A percentile compares a stretch with the other conserved stretches of the same genome.
Evolutionary conservation across 108 stramenopile species (phyloP).

Genomic region (Mayamaea pseudoterrestris): DNA sequence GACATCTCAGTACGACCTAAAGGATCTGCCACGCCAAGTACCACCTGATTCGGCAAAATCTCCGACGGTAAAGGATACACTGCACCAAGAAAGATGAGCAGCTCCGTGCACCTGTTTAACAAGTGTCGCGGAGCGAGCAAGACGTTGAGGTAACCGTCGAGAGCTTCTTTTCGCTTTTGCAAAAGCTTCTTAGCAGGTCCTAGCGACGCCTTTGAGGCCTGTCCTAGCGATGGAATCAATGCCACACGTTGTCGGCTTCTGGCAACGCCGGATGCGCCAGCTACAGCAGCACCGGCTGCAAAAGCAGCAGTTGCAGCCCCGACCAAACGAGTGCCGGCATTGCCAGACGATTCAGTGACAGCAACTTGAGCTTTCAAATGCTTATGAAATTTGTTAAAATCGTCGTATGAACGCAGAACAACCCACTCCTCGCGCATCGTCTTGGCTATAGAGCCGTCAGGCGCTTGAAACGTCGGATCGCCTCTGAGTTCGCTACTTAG

Average conservation of each 20-base stretch:
- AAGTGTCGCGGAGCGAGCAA: slow-evolving; percentile 43
- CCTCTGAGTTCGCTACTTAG: slow-evolving; percentile 25
- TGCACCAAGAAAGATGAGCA: slow-evolving; percentile 68
- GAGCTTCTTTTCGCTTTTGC: slow-evolving; percentile 43
- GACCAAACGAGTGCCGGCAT: slow-evolving; percentile 48
- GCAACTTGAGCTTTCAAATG: slow-evolving; percentile 66
- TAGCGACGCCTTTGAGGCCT: slow-evolving; percentile 55
- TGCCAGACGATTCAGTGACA: slow-evolving; percentile 44
- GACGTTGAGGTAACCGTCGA: slow-evolving; percentile 61
- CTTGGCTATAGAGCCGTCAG: slow-evolving; percentile 10
- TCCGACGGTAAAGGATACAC: slow-evolving; percentile 45
- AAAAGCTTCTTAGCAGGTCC: slow-evolving; percentile 51
- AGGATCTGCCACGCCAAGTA: slow-evolving; percentile 19
- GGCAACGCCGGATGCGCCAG: too few species aligned
- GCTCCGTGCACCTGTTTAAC: slow-evolving; percentile 52
- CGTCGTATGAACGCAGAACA: slow-evolving; percentile 61
- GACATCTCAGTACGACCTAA: slow-evolving; percentile 34
- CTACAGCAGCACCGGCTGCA: slow-evolving; percentile 4
- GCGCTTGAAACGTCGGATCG: slow-evolving; percentile 15
- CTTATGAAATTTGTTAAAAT: slow-evolving; percentile 75
- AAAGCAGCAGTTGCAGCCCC: slow-evolving; percentile 67
- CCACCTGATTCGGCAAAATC: slow-evolving; percentile 11
- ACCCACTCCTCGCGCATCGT: slow-evolving; percentile 58
- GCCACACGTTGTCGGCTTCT: slow-evolving; percentile 38
- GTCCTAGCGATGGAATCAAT: slow-evolving; percentile 61